phyloP scores from a whole-genome alignment of 179 eudicot species.

The Pouteria campechiana region DNA sequence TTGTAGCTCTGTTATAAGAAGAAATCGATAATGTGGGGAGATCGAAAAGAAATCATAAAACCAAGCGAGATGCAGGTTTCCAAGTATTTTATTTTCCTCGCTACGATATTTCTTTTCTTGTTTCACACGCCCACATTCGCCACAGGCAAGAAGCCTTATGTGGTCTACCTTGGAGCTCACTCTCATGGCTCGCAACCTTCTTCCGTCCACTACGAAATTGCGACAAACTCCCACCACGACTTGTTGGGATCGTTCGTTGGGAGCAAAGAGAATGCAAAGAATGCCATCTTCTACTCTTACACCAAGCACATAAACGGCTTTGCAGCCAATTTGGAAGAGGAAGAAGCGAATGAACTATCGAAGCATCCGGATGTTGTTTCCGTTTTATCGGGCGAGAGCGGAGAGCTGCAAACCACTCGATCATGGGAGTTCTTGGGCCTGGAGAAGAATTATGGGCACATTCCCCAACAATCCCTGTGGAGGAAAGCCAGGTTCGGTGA shows the following conservation, averaged over 20 bases:
- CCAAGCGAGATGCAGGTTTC: too few relatives aligned
- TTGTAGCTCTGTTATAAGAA: too few relatives aligned
- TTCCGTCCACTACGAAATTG: constrained; percentile 24
- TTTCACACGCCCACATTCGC: too few relatives aligned
- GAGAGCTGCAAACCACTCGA: constrained; percentile 70
- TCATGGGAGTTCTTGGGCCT: constrained; percentile 75
- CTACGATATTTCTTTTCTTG: too few relatives aligned
- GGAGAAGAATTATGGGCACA: constrained; percentile 30
- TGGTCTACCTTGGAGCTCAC: constrained; percentile 84
- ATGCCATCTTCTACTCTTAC: constrained; percentile 77
- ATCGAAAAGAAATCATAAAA: too few relatives aligned
- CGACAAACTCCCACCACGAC: constrained; percentile 47
- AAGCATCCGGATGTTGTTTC: constrained; percentile 74
- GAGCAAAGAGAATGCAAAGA: constrained; percentile 44
- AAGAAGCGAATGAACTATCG: constrained; percentile 45
- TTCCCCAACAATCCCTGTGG: constrained; percentile 36
- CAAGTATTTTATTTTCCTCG: too few relatives aligned
- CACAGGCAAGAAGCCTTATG: too few relatives aligned
- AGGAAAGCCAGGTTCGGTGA: constrained; percentile 54
- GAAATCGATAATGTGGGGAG: too few relatives aligned
- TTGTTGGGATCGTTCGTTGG: constrained; percentile 60
- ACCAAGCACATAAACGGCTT: constrained; percentile 84
- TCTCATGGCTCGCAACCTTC: constrained; percentile 40
- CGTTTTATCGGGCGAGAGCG: constrained; percentile 52
- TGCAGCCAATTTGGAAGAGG: constrained; percentile 65